Base-by-base conservation (phyloP, 768 basidiomycete genomes). In the Daedaleopsis sinensis region DNA sequence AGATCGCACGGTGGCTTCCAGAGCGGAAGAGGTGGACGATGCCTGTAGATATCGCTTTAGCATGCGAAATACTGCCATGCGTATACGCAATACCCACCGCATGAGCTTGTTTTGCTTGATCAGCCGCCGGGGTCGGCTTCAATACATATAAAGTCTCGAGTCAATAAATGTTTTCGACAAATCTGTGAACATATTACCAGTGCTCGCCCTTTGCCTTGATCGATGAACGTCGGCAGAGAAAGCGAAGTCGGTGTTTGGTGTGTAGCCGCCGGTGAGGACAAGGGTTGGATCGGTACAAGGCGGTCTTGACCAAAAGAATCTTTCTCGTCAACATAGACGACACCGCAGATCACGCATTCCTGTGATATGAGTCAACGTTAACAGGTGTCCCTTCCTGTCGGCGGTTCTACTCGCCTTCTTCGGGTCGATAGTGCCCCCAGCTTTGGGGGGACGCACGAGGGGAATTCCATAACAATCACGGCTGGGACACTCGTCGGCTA, bases 401-500 rank as follows among this genome's bases (percentile, higher is more conserved):
- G 42, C 44, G 46, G 5, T 10, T 43, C 27, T 18, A 70, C 78
- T 48, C 48, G 88, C 91, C 82, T 88, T 92, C 62, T 82, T 78
- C 19, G 85, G 85, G 74, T 89, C 83, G 66, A 84, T 84, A 61
- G 79, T 83, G 18, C 80, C 80, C 6, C 84, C 83, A 16, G 77
- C 65, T 71, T 84, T 90, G 19, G 91, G 90, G 42, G 89, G 89
- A 52, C 92, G 79, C 61, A 94, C 88, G 15, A 95, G 84, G n/a
- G 93, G 94, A 7, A 94, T 79, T 13, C 92, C 92, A 73, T 85
- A 88, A 69, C 94, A 95, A 23, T 75, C 71, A 5, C 70, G 65
- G 66, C 84, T 89, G 0, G 85, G 84, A 69, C 94, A 95, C 74
- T 93, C 91, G 39, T 94, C 91, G 23, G 82, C 91, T n/a, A 95